Evolutionary conservation across 345 rosid genomes (phyloP).

Genomic region (Sisymbrium irio): DNA sequence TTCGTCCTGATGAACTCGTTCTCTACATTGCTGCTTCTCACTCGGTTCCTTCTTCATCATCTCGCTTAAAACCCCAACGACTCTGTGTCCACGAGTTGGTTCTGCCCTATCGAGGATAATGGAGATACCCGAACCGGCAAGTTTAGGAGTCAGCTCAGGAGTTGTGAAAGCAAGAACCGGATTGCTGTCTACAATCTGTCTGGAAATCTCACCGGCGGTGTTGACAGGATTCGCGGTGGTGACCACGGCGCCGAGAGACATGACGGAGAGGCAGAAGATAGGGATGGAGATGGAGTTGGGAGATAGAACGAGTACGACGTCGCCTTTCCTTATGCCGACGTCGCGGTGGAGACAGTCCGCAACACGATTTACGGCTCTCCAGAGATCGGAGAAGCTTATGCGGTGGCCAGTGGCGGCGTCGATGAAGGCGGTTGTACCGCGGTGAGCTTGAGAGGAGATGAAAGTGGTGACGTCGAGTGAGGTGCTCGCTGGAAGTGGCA

Average conservation of each 20-base stretch:
- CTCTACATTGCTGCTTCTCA: slow-evolving; percentile 34
- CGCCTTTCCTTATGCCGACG: slow-evolving; percentile 63
- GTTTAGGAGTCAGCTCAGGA: slow-evolving; percentile 47
- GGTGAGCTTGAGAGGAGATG: slow-evolving; percentile 71
- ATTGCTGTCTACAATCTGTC: slow-evolving; percentile 60
- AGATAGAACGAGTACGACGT: slow-evolving; percentile 70
- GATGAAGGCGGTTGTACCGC: slow-evolving; percentile 64
- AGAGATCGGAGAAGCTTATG: slow-evolving; percentile 57
- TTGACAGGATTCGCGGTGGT: slow-evolving; percentile 88
- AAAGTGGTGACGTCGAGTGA: slow-evolving; percentile 67
- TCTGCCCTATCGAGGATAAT: slow-evolving; percentile 31
- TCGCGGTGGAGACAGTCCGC: slow-evolving; percentile 44
- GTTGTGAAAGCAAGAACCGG: slow-evolving; percentile 63
- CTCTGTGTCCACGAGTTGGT: slow-evolving; percentile 4
- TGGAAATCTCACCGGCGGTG: slow-evolving; percentile 62
- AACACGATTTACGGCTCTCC: slow-evolving; percentile 66
- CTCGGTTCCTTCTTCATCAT: slow-evolving; percentile 12
- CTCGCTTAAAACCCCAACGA: slow-evolving; percentile 38
- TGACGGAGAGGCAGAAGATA: slow-evolving; percentile 66
- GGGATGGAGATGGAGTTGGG: slow-evolving; percentile 81
- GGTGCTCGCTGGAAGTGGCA: slow-evolving; percentile 45
- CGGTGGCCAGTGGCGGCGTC: slow-evolving; percentile 62
- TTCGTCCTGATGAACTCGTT: slow-evolving; percentile 59
- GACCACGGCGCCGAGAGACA: slow-evolving; percentile 83
- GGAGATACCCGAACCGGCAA: slow-evolving; percentile 40